phyloP scores from a whole-genome alignment of 1,284 basidiomycete species.

The Pholiota adiposa region DNA sequence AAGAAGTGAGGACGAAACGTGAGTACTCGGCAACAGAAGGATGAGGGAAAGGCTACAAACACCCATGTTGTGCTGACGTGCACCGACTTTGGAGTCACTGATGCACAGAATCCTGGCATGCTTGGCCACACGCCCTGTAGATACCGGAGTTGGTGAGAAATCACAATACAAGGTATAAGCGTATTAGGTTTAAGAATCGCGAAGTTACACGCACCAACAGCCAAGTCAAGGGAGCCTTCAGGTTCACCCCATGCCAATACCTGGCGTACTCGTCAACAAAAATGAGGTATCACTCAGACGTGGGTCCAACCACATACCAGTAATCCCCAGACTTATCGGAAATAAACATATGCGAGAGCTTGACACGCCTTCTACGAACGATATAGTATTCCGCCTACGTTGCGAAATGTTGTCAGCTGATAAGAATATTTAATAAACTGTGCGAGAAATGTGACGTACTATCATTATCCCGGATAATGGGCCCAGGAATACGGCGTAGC shows the following conservation, averaged over 20 bases:
- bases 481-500: constrained; percentile 34
- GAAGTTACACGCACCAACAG: constrained; percentile 23
- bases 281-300: neutral
- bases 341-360: constrained; percentile 32
- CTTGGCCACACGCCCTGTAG: constrained; percentile 34
- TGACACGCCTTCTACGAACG: constrained; percentile 26
- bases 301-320: constrained; percentile 20
- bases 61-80: constrained; percentile 28
- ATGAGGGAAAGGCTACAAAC: constrained; percentile 23
- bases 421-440: neutral
- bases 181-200: neutral
- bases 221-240: constrained; percentile 35
- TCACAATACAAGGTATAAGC: no score
- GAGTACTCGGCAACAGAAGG: no score
- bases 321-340: constrained; percentile 31
- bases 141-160: neutral
- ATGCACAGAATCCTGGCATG: constrained; percentile 31
- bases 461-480: constrained; percentile 37
- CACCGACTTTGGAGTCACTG: constrained; percentile 22
- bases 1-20: no score
- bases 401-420: neutral
- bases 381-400: constrained; percentile 31
- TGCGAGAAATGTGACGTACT: no score
- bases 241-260: constrained; percentile 34
- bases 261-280: neutral